Evolutionary conservation across 371 early-diverging fungal genomes (phyloP), one percentile per base, ranked within the genome.

Genomic region (Apophysomyces elegans): DNA sequence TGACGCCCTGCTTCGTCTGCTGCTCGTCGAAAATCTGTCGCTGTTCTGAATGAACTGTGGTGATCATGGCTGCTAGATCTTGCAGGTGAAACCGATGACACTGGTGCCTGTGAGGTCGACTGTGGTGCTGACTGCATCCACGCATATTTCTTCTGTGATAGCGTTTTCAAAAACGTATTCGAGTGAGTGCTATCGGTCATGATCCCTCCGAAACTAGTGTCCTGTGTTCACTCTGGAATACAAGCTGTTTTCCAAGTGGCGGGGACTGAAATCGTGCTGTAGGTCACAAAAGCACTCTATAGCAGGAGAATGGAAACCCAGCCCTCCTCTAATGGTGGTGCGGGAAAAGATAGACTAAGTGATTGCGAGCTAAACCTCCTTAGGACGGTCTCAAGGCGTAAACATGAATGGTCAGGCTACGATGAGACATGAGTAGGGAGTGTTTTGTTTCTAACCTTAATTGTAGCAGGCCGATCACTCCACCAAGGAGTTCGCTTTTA

Each of bases 101-200:
- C 54, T 35, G 35, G 9, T 43, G 43, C 59, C 14, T 21, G 66
- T 35, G 62, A n/a, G 12, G 72, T 13, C 37, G 75, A 56, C 18
- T 66, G 43, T 11, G 72, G 39, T 16, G 79, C 70, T 54, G 71
- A 61, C 44, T 82, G 76, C 82, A 82, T 82, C 82, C 82, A 82
- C 21, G 82, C 73, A 64, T 82, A 82, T 61, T 82, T 79, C 47
- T 82, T 82, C 60, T 82, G 79, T 41, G 82, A 79, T 35, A 82
- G 38, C 37, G 74, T 82, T 57, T 77, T 82, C 35, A 82, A 62
- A 59, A 72, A 80, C 13, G 68, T 67, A 41, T 79, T 79, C 21
- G 68, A 65, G 58, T 50, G 54, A 5, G 54, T 18, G 54, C 21
- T 50, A 21, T 50, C 54, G 11, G 54, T 18, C 54, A 50, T 50